Evolutionary conservation across 148 eudicot species (phyloP), one percentile per base, ranked within the genome.

Genomic region (Suaeda aralocaspica): DNA sequence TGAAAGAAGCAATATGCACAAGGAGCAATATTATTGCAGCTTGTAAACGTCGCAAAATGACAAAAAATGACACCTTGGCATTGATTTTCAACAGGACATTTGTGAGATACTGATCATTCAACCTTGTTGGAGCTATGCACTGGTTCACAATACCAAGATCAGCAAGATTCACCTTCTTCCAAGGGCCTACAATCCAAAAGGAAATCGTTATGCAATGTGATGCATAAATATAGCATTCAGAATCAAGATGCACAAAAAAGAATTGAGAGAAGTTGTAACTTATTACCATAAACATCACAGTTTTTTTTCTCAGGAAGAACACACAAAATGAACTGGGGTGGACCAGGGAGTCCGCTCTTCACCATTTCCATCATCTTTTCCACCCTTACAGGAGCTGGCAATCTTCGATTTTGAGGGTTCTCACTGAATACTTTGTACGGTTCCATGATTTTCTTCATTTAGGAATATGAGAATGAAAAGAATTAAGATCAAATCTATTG

Each of bases 51-150:
- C n/a, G n/a, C n/a, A n/a, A n/a, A 34, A 13, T 39, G 2, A 59
- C n/a, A 4, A 21, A 11, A 22, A 22, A 28, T 16, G 64, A 66
- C 61, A 69, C 92, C 90, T 90, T 90, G 18, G 89, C 84, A 77
- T 90, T 90, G 64, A 90, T 90, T 66, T 90, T 88, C 67, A 90
- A 67, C n/a, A 90, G 83, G 14, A 90, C 82, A 71, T 90, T 90
- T 4, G 96, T 90, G 15, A 88, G 71, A 36, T 90, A 90, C 49
- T 90, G 96, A 69, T 90, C 96, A 59, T 90, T 90, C 65, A 90
- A 73, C 45, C 74, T 82, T 12, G 79, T 73, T 6, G 89, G 96
- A 19, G 92, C 83, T 59, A 90, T 86, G 74, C 92, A 88, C 59
- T 88, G 96, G 2, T 91, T 90, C 5, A 70, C 83, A 28, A 86